Conservation (phyloP, 139 green algal genomes). For the Chlamydomonas applanata region DNA sequence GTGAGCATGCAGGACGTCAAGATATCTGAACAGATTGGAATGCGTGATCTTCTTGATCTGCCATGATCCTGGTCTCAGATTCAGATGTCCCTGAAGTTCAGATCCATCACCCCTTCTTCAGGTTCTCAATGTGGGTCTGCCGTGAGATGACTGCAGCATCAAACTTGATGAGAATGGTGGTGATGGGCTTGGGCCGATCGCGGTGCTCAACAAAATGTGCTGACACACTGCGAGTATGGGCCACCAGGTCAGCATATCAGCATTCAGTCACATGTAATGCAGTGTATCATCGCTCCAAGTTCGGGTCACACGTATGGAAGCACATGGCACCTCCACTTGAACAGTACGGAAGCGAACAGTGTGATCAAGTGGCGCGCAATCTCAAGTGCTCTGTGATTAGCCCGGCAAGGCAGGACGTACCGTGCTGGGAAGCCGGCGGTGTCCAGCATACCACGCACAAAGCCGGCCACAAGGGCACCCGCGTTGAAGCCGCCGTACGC, state of each 20-base stretch:
- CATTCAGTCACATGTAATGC: background rate
- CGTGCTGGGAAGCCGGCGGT: slow-evolving; percentile 84
- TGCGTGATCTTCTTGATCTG: no score
- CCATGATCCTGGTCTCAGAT: no score
- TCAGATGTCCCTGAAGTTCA: no score
- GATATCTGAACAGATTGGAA: no score
- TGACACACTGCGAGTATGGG: slow-evolving; percentile 65
- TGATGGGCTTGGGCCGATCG: slow-evolving; percentile 60
- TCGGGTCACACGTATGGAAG: no score
- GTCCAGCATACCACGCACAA: slow-evolving; percentile 90
- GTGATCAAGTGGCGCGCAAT: no score
- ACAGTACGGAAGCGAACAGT: background rate
- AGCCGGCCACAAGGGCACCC: slow-evolving; percentile 83
- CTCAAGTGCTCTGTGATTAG: no score
- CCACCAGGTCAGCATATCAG: background rate
- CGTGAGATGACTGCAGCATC: slow-evolving; percentile 68
- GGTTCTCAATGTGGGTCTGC: slow-evolving; percentile 26
- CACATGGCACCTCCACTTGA: background rate
- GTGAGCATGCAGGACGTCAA: no score
- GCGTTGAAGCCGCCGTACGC: slow-evolving; percentile 88
- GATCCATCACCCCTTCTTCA: no score
- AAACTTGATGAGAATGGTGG: slow-evolving; percentile 93
- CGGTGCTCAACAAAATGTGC: slow-evolving; percentile 69
- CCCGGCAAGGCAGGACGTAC: slow-evolving; percentile 24
- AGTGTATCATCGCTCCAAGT: background rate